Evolutionary conservation across 208 protist species (phyloP), one percentile per base, ranked within the genome.

Genomic region (Polymyxa betae): DNA sequence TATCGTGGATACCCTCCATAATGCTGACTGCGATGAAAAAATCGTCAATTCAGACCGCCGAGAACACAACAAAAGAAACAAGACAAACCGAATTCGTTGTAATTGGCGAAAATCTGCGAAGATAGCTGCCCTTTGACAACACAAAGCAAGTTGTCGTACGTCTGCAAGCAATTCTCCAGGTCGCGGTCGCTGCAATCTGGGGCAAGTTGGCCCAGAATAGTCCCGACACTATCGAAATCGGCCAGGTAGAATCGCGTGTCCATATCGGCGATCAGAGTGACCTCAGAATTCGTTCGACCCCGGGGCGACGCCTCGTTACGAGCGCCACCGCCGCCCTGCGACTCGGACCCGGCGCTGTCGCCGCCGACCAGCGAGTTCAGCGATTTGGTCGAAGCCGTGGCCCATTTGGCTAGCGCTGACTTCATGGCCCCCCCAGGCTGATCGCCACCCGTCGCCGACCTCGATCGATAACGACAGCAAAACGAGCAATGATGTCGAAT

Each of bases 41-140:
- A 35, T 5, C 72, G n/a, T n/a, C 72, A 35, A 82, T 20, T 12
- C 40, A 20, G n/a, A 20, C 5, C 72, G 5, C 16, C 35, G 16
- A n/a, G 35, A 82, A 82, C n/a, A 20, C 12, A 60, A 60, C 49
- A 60, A 24, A 60, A 43, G 5, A n/a, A n/a, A n/a, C n/a, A n/a
- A n/a, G n/a, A n/a, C n/a, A n/a, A n/a, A 82, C 72, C 72, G n/a
- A 82, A 82, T 82, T 5, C 72, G 72, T 5, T 35, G 72, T 82
- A 82, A 43, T 82, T 82, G n/a, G 72, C 72, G n/a, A 82, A 82
- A 43, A 82, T 82, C 72, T 82, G 72, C 35, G 72, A 35, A 20
- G 72, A 82, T 43, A 82, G n/a, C n/a, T 82, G 72, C n/a, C 12
- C 5, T 24, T 60, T 60, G 5, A 60, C 24, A 5, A 60, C 49